A percentile compares a stretch with the other conserved stretches of the same genome.
Evolutionary conservation across 2,329 filamentous ascomycete genomes (phyloP).

Genomic region (Phyllosticta capitalensis): DNA sequence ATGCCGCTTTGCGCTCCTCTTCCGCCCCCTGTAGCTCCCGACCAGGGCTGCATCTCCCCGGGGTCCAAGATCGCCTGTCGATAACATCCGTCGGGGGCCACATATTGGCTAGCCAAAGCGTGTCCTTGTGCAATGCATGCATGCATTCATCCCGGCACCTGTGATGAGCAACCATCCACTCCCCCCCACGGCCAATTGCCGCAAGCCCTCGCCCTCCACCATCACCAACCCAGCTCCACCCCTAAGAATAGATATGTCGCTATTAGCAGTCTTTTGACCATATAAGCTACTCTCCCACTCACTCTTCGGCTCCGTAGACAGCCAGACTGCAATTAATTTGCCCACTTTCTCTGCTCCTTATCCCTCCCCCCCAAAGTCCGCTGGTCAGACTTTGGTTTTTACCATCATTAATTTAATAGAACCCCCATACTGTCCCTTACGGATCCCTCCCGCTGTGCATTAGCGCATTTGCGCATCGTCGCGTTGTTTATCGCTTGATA

Average conservation of each 20-base stretch:
- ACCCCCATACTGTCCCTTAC: slow-evolving; percentile 33
- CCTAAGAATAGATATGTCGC: slow-evolving; percentile 41
- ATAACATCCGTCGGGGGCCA: slow-evolving; percentile 12
- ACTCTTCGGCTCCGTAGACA: slow-evolving; percentile 23
- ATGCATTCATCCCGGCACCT: slow-evolving; percentile 4
- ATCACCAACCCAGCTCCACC: slow-evolving; percentile 20
- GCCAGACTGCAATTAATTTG: slow-evolving; percentile 37
- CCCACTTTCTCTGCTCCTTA: slow-evolving; percentile 24
- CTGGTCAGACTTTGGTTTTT: slow-evolving; percentile 38
- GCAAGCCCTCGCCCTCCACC: slow-evolving; percentile 14
- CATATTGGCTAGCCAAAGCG: slow-evolving; percentile 19
- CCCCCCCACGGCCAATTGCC: slow-evolving; percentile 23
- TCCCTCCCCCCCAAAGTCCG: slow-evolving; percentile 31
- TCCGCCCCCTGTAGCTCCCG: slow-evolving; percentile 1
- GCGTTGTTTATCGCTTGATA: slow-evolving; percentile 31
- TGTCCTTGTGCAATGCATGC: background rate
- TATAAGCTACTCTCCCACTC: slow-evolving; percentile 38
- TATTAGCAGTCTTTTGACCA: slow-evolving; percentile 34
- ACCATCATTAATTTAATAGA: slow-evolving; percentile 34
- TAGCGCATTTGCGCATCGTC: slow-evolving; percentile 27
- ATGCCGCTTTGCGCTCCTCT: slow-evolving; percentile 5
- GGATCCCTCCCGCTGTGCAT: slow-evolving; percentile 30
- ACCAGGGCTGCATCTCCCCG: slow-evolving; percentile 7
- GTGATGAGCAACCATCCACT: slow-evolving; percentile 7
- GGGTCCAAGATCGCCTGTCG: slow-evolving; percentile 7